A percentile compares a stretch with the other conserved stretches of the same genome.
These are phyloP conservation scores for Citrus trifoliata DNA, from an alignment of 345 rosid species.

Conservation along the genomic window DNA sequence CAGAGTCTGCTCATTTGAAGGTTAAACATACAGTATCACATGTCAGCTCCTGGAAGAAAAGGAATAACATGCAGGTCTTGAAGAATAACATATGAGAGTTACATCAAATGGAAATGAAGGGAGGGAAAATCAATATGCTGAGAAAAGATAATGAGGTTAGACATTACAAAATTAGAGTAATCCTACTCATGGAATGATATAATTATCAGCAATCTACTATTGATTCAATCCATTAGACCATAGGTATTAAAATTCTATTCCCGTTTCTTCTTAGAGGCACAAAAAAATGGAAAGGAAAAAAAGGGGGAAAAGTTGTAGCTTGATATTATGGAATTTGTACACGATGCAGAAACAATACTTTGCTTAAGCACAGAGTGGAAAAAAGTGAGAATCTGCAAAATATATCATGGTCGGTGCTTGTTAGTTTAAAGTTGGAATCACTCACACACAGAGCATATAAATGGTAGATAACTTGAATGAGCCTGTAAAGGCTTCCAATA, in stretches of 20 bases:
- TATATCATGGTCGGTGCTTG: not conserved
- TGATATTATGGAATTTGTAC: not conserved
- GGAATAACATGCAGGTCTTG: not conserved
- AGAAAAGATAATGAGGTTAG: not conserved
- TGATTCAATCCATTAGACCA: not conserved
- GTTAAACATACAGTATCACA: constrained; percentile 3
- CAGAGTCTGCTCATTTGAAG: constrained; percentile 25
- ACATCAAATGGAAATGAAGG: not conserved
- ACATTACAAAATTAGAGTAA: not conserved
- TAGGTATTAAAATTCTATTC: not conserved
- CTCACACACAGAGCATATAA: not conserved
- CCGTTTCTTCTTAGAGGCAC: not conserved
- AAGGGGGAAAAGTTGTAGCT: not conserved
- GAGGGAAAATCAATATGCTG: not conserved
- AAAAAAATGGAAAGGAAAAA: not conserved
- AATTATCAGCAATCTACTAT: not conserved
- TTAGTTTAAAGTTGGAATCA: not conserved
- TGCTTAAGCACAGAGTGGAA: not conserved
- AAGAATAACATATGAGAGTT: not conserved
- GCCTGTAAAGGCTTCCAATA: not conserved
- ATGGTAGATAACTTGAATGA: not conserved
- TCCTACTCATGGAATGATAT: not conserved
- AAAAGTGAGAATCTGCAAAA: not conserved
- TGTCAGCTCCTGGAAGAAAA: not conserved
- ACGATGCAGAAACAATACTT: not conserved